Base-by-base conservation (phyloP, 331 rosid species). In the Quercus phellos region DNA sequence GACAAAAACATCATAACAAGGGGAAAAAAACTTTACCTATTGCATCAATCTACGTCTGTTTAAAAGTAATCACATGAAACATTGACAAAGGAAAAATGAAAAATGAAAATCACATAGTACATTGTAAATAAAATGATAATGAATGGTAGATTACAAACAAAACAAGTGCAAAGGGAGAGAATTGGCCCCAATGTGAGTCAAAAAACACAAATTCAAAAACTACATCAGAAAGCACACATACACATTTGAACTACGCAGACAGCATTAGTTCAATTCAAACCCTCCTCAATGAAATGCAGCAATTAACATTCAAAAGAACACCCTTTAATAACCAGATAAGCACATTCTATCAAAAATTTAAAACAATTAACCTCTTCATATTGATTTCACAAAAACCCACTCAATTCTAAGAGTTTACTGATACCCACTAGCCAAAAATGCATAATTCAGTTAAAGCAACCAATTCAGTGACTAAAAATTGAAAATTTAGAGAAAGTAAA, bases 401-500 rank as follows among this genome's bases (percentile, higher is more conserved):
- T 64, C 3, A 77, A 68, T 61, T 63, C 32, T 4, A 19, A 38
- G 51, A 24, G 30, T 77, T 27, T 34, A 55, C 59, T 16, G 21
- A 64, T 27, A 26, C 69, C 59, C 79, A 54, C 74, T 7, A 29
- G 18, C 73, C 58, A 38, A 72, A 68, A 35, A 71, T 59, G 55
- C 82, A 73, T 10, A 76, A 58, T 73, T 42, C 67, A 69, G 63
- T 22, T 53, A 77, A 66, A 64, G 50, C 68, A 74, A 78, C 3
- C 76, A 22, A 30, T 18, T 64, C 19, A 74, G 66, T n/a, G 55
- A 58, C 68, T 14, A 70, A 76, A 89, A 56, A 51, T 7, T 22
- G 58, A 50, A 78, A 79, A 71, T 76, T 67, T 54, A 72, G 32
- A 46, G 55, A 51, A 24, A 84, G 78, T 43, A 51, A 68, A 17